These are phyloP conservation scores for Oryza meridionalis DNA, from an alignment of 176 grass and related monocot species.

Conservation along the genomic window DNA sequence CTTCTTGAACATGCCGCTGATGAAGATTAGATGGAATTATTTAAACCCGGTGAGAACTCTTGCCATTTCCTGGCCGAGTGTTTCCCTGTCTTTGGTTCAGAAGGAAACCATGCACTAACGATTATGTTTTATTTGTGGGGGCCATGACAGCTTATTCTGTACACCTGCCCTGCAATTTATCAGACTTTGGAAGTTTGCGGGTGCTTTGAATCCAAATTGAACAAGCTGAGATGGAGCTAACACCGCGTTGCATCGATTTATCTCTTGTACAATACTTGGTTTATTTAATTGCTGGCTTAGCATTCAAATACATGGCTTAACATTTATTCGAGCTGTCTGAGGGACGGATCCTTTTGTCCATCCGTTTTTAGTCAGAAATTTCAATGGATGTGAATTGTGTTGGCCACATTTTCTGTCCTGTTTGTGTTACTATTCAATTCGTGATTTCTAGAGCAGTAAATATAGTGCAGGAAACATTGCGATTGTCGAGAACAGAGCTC, in stretches of 20 bases:
- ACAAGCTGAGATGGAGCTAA: slow-evolving; percentile 28
- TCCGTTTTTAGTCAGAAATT: not conserved
- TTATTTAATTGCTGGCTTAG: slow-evolving; percentile 3
- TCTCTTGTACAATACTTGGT: slow-evolving; percentile 27
- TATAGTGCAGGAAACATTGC: not conserved
- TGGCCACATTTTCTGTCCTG: not conserved
- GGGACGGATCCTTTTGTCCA: not conserved
- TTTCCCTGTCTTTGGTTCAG: not conserved
- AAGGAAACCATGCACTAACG: not conserved
- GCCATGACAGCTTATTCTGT: slow-evolving; percentile 21
- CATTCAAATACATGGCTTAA: slow-evolving; percentile 21
- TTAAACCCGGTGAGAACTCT: slow-evolving; percentile 27
- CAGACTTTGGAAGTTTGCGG: not conserved
- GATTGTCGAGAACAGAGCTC: not conserved
- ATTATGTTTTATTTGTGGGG: not conserved
- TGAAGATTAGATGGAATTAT: slow-evolving; percentile 61
- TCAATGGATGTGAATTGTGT: no score
- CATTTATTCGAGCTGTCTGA: not conserved
- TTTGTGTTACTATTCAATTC: not conserved
- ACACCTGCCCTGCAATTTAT: slow-evolving; percentile 39
- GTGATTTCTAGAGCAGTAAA: not conserved
- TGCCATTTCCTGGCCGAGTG: not conserved
- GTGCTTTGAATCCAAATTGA: not conserved
- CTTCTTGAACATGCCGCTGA: slow-evolving; percentile 85
- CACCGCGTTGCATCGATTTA: not conserved